Base-by-base conservation (phyloP, 495 filamentous ascomycete genomes). In the Entonaema liquescens region DNA sequence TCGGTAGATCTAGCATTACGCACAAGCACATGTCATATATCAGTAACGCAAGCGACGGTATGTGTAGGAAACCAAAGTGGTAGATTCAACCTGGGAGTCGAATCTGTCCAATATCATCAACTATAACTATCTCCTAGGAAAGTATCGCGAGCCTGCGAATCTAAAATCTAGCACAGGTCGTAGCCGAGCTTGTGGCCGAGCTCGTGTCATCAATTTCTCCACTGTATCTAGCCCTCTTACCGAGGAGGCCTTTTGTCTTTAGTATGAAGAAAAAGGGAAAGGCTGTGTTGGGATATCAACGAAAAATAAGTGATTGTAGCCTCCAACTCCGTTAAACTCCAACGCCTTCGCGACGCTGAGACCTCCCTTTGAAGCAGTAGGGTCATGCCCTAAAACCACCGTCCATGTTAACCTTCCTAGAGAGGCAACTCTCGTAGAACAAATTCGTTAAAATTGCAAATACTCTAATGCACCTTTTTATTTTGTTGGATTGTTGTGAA, bases 121-220 rank as follows among this genome's bases (percentile, higher is more conserved):
- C 70, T 72, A 72, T 72, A 68, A 54, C 15, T 33, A 47, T 9
- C 17, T 21, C n/a, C 28, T 72, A 44, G 56, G 50, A 68, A 52
- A 63, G 5, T 7, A 57, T 61, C 47, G 61, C 36, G 49, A 17
- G 29, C 35, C 21, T 29, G 58, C n/a, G 52, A 49, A 13, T 64
- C 55, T 68, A 65, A 54, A 47, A 52, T 68, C 61, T 65, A 65
- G 12, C 31, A 59, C 54, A 17, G 12, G 53, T 60, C 64, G 31
- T 72, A 60, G 47, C 36, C 40, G 6, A 35, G 7, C 25, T 36
- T 47, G 12, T 19, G 33, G 47, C 36, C 40, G 6, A 35, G 7
- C 25, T 36, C 55, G 12, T 19, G 33, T 47, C 23, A 7, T 31
- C 33, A 49, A 40, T 44, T 31, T 54, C 33, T 62, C 54, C 62